These are phyloP conservation scores for Aspergillus ostianus DNA, from an alignment of 495 filamentous ascomycete species.

Conservation along the genomic window DNA sequence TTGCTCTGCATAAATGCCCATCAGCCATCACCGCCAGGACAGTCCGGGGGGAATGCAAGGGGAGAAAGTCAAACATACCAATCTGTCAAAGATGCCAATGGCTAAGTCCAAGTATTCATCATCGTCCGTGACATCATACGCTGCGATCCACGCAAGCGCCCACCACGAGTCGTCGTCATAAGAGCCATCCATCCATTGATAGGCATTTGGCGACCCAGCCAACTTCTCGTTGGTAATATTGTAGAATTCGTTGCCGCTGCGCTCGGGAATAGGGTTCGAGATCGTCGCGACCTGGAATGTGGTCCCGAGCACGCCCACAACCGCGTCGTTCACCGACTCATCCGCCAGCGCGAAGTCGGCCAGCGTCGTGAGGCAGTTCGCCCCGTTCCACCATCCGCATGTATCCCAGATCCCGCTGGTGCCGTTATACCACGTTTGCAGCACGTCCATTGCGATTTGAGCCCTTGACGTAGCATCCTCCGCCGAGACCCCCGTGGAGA, in stretches of 20 bases:
- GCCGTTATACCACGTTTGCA: conserved; percentile 64
- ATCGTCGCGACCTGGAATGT: conserved; percentile 34
- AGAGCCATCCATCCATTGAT: conserved; percentile 53
- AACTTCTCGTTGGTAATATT: conserved; percentile 6
- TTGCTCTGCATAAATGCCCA: conserved; percentile 21
- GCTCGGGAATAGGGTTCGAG: conserved; percentile 26
- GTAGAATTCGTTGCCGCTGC: conserved; percentile 15
- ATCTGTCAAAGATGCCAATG: conserved; percentile 58
- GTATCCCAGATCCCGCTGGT: conserved; percentile 63
- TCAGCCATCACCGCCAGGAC: conserved; percentile 8
- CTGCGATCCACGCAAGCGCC: conserved; percentile 64
- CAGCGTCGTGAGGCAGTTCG: conserved; percentile 63
- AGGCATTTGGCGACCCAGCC: conserved; percentile 18
- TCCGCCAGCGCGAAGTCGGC: conserved; percentile 58
- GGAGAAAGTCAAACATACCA: conserved; percentile 35
- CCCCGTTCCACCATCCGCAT: conserved; percentile 75
- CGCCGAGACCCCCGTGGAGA: conserved; percentile 1
- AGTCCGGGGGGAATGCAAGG: background rate
- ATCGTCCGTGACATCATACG: conserved; percentile 60
- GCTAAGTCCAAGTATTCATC: conserved; percentile 54
- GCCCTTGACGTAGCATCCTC: conserved; percentile 32
- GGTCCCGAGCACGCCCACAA: conserved; percentile 43
- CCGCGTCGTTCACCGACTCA: conserved; percentile 16
- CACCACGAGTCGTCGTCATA: conserved; percentile 77
- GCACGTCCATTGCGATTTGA: conserved; percentile 41